Percentiles rank a stretch among this genome's conserved stretches.
These are phyloP conservation scores for Agroathelia rolfsii DNA, from an alignment of 1,284 basidiomycete species.

Conservation along the genomic window DNA sequence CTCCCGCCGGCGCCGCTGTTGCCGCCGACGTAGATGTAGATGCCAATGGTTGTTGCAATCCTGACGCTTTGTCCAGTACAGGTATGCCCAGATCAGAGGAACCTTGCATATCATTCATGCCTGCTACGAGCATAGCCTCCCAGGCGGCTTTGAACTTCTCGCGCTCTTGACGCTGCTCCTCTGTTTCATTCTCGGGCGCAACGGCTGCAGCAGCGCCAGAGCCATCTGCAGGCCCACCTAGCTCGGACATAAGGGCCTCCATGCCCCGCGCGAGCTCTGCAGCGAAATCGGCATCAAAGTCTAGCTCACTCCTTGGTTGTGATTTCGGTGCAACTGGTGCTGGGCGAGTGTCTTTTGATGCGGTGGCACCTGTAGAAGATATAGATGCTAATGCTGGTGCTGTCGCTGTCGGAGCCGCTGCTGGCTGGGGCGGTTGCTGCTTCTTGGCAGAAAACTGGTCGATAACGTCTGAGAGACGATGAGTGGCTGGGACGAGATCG, in stretches of 20 bases:
- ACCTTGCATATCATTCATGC: slow-evolving; percentile 42
- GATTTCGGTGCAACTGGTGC: slow-evolving; percentile 31
- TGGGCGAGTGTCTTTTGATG: slow-evolving; percentile 19
- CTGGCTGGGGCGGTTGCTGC: slow-evolving; percentile 15
- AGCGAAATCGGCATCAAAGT: slow-evolving; percentile 44
- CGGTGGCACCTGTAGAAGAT: slow-evolving; percentile 16
- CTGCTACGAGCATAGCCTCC: slow-evolving; percentile 69
- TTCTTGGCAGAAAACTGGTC: slow-evolving; percentile 31
- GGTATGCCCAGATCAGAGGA: no score
- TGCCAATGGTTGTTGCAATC: no score
- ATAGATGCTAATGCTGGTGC: slow-evolving; percentile 21
- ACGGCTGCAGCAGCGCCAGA: slow-evolving; percentile 10
- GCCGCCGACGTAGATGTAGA: slow-evolving; percentile 9
- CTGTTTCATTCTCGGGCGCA: slow-evolving; percentile 17
- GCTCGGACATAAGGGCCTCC: slow-evolving; percentile 74
- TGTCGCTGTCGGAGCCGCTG: slow-evolving; percentile 15
- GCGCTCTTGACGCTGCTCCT: slow-evolving; percentile 27
- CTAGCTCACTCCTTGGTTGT: slow-evolving; percentile 3
- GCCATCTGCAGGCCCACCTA: slow-evolving; percentile 25
- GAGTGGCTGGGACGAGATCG: slow-evolving; percentile 6
- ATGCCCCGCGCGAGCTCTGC: slow-evolving; percentile 72
- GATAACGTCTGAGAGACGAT: slow-evolving; percentile 38
- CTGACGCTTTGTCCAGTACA: no score
- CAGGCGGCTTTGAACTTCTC: slow-evolving; percentile 55
- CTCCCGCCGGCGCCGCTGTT: slow-evolving; percentile 18